Evolutionary conservation across 2,329 filamentous ascomycete species (phyloP).

Genomic region (Colletotrichum sp.): DNA sequence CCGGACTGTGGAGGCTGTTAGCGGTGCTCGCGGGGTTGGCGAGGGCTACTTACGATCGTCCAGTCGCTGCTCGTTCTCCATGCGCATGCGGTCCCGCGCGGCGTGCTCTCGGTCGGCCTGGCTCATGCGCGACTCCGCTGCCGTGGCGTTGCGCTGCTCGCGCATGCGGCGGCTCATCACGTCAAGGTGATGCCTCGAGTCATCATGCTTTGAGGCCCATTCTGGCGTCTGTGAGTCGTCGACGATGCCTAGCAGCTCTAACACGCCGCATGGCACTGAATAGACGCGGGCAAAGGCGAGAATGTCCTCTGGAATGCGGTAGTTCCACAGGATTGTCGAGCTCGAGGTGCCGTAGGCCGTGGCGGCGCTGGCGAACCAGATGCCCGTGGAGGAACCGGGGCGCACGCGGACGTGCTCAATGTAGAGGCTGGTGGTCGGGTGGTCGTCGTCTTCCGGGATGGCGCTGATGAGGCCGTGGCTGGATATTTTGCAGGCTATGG

Average conservation of each 20-base stretch:
- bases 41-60: conserved; percentile 46
- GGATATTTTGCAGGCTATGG: conserved; percentile 56
- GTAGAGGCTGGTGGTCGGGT: conserved; percentile 39
- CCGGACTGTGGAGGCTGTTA: conserved; percentile 37
- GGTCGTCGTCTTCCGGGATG: conserved; percentile 36
- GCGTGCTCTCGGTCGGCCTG: conserved; percentile 47
- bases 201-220: conserved; percentile 53
- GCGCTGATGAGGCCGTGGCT: conserved; percentile 51
- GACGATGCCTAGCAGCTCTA: conserved; percentile 59
- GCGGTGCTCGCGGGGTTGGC: background rate
- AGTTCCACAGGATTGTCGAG: conserved; percentile 65
- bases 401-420: conserved; percentile 52
- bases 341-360: conserved; percentile 61
- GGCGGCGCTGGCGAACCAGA: conserved; percentile 62
- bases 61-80: conserved; percentile 48
- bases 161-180: conserved; percentile 36
- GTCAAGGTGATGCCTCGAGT: conserved; percentile 41
- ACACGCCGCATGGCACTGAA: conserved; percentile 62
- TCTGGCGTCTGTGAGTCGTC: conserved; percentile 57
- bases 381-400: conserved; percentile 39
- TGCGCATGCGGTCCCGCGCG: conserved; percentile 41
- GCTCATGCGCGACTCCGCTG: conserved; percentile 49
- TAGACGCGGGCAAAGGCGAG: conserved; percentile 55
- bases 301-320: conserved; percentile 59
- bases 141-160: conserved; percentile 46